Base-by-base conservation (phyloP, 2,329 filamentous ascomycete genomes). In the Dothistroma pini region DNA sequence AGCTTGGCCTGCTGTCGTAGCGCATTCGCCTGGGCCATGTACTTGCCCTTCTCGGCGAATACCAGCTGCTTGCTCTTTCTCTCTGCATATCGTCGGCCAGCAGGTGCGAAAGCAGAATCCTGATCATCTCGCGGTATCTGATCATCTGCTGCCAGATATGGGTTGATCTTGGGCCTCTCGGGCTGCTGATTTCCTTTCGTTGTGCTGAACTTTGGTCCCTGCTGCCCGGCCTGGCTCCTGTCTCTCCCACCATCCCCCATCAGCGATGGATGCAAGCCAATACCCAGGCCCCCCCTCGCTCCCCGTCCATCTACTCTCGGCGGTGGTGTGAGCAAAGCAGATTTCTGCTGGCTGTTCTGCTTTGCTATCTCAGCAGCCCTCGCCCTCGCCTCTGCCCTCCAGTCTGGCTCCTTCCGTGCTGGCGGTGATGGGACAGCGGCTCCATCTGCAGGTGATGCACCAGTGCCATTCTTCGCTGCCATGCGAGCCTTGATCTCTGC, bases 41-140 rank as follows among this genome's bases (percentile, higher is more conserved):
- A 97, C 82, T 97, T 97, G 57, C 95, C 95, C 75, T 96, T 96
- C 69, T 93, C 88, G 70, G 97, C 96, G 80, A 99, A 97, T 12
- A 91, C 79, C 19, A 99, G 82, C 66, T 90, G 87, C 62, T 90
- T 87, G 11, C 91, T 84, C 65, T 89, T 83, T 55, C 92, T 84
- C 69, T 88, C 90, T 64, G 77, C 71, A 57, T 80, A 78, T 66
- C 82, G 81, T 59, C 88, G 86, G 0, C 93, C 92, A n/a, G 67
- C 96, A 19, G 66, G 66, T 16, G 60, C 96, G 70, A 57, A 61
- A 29, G 60, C 44, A 35, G 65, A 58, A 63, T 79, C 82, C 21
- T 55, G 38, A 21, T 81, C 81, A 66, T 86, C 84, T 62, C 86
- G 84, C 4, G 82, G 70, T 19, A 81, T 83, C 1, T 81, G 83